These are phyloP conservation scores for Candida glucosophila DNA, from an alignment of 1,139 yeast species.

Conservation along the genomic window DNA sequence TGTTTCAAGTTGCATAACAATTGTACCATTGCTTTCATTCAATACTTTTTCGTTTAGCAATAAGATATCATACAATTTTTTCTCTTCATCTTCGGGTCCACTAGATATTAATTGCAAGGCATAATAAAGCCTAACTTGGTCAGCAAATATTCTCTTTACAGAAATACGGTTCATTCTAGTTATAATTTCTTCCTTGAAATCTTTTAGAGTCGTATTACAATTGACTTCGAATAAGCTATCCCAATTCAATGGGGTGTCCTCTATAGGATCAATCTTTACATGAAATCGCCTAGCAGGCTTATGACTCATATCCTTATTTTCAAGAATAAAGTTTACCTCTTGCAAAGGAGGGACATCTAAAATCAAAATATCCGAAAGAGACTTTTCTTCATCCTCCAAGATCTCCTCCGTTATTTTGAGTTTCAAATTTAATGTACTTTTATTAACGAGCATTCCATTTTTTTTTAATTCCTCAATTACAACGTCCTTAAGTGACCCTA, in stretches of 20 bases:
- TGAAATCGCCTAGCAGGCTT: conserved; percentile 9
- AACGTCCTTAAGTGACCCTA: conserved; percentile 14
- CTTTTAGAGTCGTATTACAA: conserved; percentile 12
- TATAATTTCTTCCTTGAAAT: conserved; percentile 15
- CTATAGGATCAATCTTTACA: conserved; percentile 11
- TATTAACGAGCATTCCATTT: conserved; percentile 1
- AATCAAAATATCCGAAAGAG: conserved; percentile 11
- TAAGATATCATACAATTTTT: conserved; percentile 8
- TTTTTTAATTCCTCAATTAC: conserved; percentile 11
- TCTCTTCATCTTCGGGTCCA: conserved; percentile 5
- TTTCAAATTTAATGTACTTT: conserved; percentile 5
- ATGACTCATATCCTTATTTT: no score
- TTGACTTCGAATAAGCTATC: conserved; percentile 18
- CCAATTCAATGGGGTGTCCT: conserved; percentile 13
- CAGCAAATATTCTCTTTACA: conserved; percentile 21
- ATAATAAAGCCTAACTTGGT: conserved; percentile 16
- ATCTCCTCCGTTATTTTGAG: conserved; percentile 6
- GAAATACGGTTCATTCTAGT: conserved; percentile 15
- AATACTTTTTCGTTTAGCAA: conserved; percentile 8
- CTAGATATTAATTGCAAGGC: conserved; percentile 7
- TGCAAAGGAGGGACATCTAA: conserved; percentile 23
- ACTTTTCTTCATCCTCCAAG: conserved; percentile 7
- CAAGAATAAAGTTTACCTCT: no score
- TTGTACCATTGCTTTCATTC: conserved; percentile 5
- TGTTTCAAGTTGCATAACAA: conserved; percentile 8